Evolutionary conservation across 176 grass and related monocot genomes (phyloP).

Genomic region (Oryza australiensis): DNA sequence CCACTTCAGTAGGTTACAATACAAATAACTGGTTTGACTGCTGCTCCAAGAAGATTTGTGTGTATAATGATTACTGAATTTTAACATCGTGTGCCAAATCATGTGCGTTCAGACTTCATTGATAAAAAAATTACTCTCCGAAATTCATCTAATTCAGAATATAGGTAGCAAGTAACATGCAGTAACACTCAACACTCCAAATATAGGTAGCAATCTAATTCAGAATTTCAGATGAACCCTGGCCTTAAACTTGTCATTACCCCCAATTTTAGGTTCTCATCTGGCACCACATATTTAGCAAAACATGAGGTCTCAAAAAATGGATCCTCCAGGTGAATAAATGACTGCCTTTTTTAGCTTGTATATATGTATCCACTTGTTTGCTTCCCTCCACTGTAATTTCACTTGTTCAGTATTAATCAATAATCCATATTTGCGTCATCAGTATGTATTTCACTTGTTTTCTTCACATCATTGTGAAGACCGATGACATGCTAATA

Average conservation of each 20-base stretch:
- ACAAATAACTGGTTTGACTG: conserved; percentile 17
- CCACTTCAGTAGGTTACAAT: background rate
- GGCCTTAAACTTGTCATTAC: conserved; percentile 7
- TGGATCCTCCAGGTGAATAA: too few relatives aligned
- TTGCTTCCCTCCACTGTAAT: too few relatives aligned
- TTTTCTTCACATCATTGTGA: too few relatives aligned
- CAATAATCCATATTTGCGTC: too few relatives aligned
- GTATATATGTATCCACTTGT: too few relatives aligned
- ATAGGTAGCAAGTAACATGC: conserved; percentile 11
- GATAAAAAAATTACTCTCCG: background rate
- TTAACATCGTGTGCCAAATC: background rate
- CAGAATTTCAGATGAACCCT: background rate
- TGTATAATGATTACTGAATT: background rate
- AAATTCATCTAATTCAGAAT: background rate
- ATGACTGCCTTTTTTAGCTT: too few relatives aligned
- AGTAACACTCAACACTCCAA: background rate
- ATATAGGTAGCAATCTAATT: background rate
- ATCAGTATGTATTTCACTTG: too few relatives aligned
- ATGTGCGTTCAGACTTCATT: background rate
- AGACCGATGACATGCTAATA: too few relatives aligned
- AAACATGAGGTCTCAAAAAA: background rate
- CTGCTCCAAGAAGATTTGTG: background rate
- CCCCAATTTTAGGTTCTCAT: conserved; percentile 31
- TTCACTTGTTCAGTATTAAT: too few relatives aligned
- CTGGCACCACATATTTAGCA: conserved; percentile 29